A percentile compares a stretch with the other conserved stretches of the same genome.
These are phyloP conservation scores for Yamagishiella unicocca DNA, from an alignment of 139 green algal genomes.

Conservation along the genomic window DNA sequence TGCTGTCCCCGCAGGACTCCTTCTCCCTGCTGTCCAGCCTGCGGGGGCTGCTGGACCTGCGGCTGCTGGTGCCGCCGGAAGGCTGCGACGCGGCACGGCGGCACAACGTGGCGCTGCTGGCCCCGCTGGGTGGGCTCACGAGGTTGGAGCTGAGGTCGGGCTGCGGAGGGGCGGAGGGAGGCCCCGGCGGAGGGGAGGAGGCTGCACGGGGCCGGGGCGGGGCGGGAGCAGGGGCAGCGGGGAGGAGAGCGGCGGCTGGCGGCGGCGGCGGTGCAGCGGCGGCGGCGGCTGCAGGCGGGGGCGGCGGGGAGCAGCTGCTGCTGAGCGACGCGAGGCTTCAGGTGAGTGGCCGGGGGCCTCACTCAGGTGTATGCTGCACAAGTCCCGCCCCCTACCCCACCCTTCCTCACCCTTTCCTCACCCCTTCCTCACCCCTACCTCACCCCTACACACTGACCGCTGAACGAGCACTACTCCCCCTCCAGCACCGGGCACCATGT, in stretches of 20 bases:
- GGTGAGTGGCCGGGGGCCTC: not conserved
- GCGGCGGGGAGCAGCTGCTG: not conserved
- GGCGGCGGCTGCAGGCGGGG: not conserved
- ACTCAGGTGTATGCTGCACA: not conserved
- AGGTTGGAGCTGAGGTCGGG: not conserved
- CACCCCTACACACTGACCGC: too few relatives aligned
- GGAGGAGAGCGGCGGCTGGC: not conserved
- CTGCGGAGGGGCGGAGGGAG: not conserved
- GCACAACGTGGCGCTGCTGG: conserved; percentile 8
- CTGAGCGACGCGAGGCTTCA: conserved; percentile 11
- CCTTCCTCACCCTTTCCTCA: not conserved
- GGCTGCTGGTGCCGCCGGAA: not conserved
- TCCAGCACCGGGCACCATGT: too few relatives aligned
- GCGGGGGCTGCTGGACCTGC: not conserved
- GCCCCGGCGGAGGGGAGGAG: not conserved
- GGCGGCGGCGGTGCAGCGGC: not conserved
- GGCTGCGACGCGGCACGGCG: not conserved
- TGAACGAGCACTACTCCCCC: too few relatives aligned
- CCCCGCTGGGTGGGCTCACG: not conserved
- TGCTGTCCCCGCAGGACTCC: not conserved
- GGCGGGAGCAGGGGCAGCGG: not conserved
- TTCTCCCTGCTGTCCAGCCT: not conserved
- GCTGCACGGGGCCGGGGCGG: not conserved
- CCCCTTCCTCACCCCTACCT: not conserved
- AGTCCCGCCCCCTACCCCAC: not conserved